Percentiles rank a stretch among this genome's conserved stretches.
These are phyloP conservation scores for Phytophthora brassicae DNA, from an alignment of 352 stramenopile genomes.

Conservation along the genomic window DNA sequence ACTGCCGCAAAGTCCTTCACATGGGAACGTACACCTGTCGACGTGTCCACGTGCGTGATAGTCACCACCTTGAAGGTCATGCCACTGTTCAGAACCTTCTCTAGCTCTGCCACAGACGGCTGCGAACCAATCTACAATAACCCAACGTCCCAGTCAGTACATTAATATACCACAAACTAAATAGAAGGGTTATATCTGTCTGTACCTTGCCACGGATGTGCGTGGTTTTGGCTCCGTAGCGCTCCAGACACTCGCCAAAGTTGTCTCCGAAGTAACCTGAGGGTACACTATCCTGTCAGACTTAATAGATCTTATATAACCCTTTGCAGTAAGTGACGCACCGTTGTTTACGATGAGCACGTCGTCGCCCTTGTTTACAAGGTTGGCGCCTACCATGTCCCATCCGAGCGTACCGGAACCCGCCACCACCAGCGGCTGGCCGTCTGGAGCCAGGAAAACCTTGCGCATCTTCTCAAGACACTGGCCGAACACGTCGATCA, in stretches of 20 bases:
- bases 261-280: conserved; percentile 78
- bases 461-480: conserved; percentile 84
- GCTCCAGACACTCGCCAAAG: conserved; percentile 64
- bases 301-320: no score
- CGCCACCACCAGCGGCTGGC: conserved; percentile 67
- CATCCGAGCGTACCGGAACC: conserved; percentile 73
- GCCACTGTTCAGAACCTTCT: conserved; percentile 38
- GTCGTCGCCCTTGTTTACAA: conserved; percentile 62
- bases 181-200: background rate
- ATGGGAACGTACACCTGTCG: conserved; percentile 63
- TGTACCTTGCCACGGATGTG: conserved; percentile 54
- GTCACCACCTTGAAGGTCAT: conserved; percentile 66
- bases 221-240: conserved; percentile 67
- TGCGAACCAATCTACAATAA: conserved; percentile 53
- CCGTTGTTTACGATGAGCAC: conserved; percentile 76
- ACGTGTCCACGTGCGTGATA: conserved; percentile 82
- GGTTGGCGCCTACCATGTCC: conserved; percentile 83
- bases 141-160: no score
- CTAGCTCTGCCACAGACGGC: conserved; percentile 50
- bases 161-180: background rate
- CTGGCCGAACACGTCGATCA: conserved; percentile 76
- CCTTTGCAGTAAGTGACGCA: conserved; percentile 5
- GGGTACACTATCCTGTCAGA: no score
- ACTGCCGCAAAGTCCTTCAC: conserved; percentile 58
- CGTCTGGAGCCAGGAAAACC: conserved; percentile 68